phyloP scores from a whole-genome alignment of 2,329 filamentous ascomycete genomes.

The Xylogone sp. region DNA sequence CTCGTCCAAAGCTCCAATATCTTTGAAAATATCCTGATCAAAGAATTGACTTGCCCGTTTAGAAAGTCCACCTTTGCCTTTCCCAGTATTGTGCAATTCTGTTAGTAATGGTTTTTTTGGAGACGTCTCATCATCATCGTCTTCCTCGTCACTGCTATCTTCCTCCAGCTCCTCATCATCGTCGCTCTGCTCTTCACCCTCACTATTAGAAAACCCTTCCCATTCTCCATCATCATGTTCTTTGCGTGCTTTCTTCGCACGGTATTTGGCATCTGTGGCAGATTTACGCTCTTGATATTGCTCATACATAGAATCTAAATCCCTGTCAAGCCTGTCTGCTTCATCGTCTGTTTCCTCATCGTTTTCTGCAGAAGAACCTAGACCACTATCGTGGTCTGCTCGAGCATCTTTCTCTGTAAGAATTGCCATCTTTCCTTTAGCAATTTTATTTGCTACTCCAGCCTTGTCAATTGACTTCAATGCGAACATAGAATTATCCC shows the following conservation, averaged over 20 bases:
- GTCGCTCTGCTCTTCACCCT: conserved; percentile 54
- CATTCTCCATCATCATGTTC: conserved; percentile 84
- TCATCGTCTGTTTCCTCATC: conserved; percentile 71
- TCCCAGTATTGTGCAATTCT: conserved; percentile 53
- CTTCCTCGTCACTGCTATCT: conserved; percentile 60
- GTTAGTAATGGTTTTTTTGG: conserved; percentile 52
- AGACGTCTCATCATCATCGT: conserved; percentile 45
- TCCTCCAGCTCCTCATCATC: conserved; percentile 53
- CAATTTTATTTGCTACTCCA: conserved; percentile 63
- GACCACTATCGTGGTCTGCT: conserved; percentile 58
- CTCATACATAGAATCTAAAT: conserved; percentile 86
- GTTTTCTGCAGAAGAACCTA: conserved; percentile 45
- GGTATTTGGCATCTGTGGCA: conserved; percentile 78
- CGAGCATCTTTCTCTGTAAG: conserved; percentile 52
- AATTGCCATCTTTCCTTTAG: conserved; percentile 74
- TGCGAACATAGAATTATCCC: conserved; percentile 81
- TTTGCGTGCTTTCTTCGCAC: conserved; percentile 83
- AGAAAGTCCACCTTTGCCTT: conserved; percentile 61
- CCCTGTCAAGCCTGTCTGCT: conserved; percentile 74
- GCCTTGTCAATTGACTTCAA: conserved; percentile 78
- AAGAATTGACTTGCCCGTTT: conserved; percentile 87
- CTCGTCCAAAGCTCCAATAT: conserved; percentile 64
- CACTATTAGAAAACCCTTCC: conserved; percentile 77
- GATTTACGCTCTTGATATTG: conserved; percentile 78
- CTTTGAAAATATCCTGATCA: conserved; percentile 90